Evolutionary conservation across 2,329 filamentous ascomycete genomes (phyloP).

Genomic region (Saccharata proteae): DNA sequence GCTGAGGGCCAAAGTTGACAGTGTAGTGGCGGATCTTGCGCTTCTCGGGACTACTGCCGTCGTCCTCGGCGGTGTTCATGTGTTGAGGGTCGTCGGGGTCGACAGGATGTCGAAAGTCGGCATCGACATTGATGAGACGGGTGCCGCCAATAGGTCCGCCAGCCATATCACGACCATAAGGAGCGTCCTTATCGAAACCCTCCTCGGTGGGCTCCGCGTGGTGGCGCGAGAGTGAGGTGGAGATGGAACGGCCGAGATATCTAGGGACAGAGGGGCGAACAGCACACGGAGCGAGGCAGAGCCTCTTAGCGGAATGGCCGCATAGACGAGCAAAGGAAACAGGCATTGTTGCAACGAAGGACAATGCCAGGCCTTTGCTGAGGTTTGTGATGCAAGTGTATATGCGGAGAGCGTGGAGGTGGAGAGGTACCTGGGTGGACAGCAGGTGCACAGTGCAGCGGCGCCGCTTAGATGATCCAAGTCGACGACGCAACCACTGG

Average conservation of each 20-base stretch:
- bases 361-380: slow-evolving; percentile 12
- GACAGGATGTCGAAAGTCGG: slow-evolving; percentile 45
- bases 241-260: slow-evolving; percentile 49
- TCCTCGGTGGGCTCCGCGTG: slow-evolving; percentile 49
- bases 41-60: slow-evolving; percentile 36
- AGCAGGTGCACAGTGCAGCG: neutral
- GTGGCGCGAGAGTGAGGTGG: slow-evolving; percentile 50
- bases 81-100: slow-evolving; percentile 32
- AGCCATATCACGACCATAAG: slow-evolving; percentile 33
- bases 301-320: slow-evolving; percentile 56
- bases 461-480: slow-evolving; percentile 3
- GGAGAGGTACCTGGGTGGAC: no score
- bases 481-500: slow-evolving; percentile 6
- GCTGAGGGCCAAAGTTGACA: slow-evolving; percentile 98
- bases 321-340: slow-evolving; percentile 60
- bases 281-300: slow-evolving; percentile 45
- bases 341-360: slow-evolving; percentile 46
- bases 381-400: slow-evolving; percentile 7
- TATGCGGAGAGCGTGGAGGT: slow-evolving; percentile 3
- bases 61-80: slow-evolving; percentile 32
- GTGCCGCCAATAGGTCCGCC: slow-evolving; percentile 2
- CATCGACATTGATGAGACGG: slow-evolving; percentile 32
- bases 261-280: slow-evolving; percentile 26
- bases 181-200: no score
- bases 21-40: slow-evolving; percentile 98